Evolutionary conservation across 2,329 filamentous ascomycete genomes (phyloP).

Genomic region (Cladobotryum mycophilum): DNA sequence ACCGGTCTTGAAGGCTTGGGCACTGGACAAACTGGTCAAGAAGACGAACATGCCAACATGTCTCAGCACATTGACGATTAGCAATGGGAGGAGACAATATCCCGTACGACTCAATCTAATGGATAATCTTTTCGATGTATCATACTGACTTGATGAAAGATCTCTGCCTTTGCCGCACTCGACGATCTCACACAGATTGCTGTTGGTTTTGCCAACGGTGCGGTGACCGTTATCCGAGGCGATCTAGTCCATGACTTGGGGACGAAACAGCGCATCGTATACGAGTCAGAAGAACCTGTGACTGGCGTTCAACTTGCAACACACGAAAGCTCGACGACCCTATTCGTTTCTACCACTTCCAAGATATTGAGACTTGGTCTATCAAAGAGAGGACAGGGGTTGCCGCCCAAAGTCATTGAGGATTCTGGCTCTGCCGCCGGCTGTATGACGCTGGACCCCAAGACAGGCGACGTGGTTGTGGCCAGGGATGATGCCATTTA

Average conservation of each 20-base stretch:
- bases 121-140: not conserved
- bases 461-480: conserved; percentile 80
- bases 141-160: conserved; percentile 34
- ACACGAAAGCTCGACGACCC: conserved; percentile 58
- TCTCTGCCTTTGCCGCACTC: conserved; percentile 82
- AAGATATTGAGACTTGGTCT: conserved; percentile 82
- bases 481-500: conserved; percentile 93
- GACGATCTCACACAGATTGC: conserved; percentile 89
- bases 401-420: conserved; percentile 81
- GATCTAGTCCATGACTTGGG: conserved; percentile 94
- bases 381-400: conserved; percentile 80
- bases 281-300: conserved; percentile 93
- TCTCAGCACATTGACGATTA: conserved; percentile 75
- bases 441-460: conserved; percentile 83
- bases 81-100: conserved; percentile 87
- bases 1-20: conserved; percentile 94
- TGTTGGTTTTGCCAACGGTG: conserved; percentile 91
- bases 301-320: conserved; percentile 77
- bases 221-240: conserved; percentile 87
- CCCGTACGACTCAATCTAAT: conserved; percentile 50
- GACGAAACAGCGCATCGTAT: conserved; percentile 87
- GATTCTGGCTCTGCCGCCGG: conserved; percentile 87
- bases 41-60: conserved; percentile 87
- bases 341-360: conserved; percentile 89
- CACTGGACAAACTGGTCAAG: conserved; percentile 86